Base-by-base conservation (phyloP, 2,329 filamentous ascomycete genomes). In the Emydomyces testavorans region DNA sequence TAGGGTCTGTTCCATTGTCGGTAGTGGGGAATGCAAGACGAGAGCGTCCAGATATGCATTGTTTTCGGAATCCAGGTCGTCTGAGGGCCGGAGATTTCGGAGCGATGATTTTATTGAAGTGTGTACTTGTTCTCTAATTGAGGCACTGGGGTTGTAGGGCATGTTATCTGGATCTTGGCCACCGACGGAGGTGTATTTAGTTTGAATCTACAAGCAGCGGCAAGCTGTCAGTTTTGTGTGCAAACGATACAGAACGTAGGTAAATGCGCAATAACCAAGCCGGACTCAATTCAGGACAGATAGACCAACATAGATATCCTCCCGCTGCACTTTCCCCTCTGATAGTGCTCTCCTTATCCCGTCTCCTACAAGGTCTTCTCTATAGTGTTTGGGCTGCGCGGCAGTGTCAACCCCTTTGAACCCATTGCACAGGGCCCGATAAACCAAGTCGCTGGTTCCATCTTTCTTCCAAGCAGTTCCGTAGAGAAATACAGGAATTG, bases 401-500 rank as follows among this genome's bases (percentile, higher is more conserved):
- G 85, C 85, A 0, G 85, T 90, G 60, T 92, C 85, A 51, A 92
- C 68, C 39, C 72, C 83, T 26, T 79, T 74, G 57, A 90, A 92
- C 4, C 85, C 85, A 37, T 76, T 68, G 37, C 71, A 71, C 28
- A 92, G 60, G 1, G 86, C 85, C 53, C 74, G 65, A 56, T 81
- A 77, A 18, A 92, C 85, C 2, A 90, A 71, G 47, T 76, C 69
- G 16, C 75, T 72, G 0, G 83, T 87, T 15, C 67, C 66, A 1
- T 82, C 78, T 58, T 82, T 81, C 64, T 92, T 92, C 85, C 85
- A 90, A n/a, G 85, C 85, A 2, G 85, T 90, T 44, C 85, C 85
- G 62, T 92, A 92, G 53, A 92, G 66, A 53, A 78, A 72, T 3
- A 66, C 59, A 3, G 70, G 69, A 37, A 68, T 62, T n/a, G 54